These are phyloP conservation scores for Ophiostoma tasmaniense DNA, from an alignment of 2,329 filamentous ascomycete genomes.

Conservation along the genomic window DNA sequence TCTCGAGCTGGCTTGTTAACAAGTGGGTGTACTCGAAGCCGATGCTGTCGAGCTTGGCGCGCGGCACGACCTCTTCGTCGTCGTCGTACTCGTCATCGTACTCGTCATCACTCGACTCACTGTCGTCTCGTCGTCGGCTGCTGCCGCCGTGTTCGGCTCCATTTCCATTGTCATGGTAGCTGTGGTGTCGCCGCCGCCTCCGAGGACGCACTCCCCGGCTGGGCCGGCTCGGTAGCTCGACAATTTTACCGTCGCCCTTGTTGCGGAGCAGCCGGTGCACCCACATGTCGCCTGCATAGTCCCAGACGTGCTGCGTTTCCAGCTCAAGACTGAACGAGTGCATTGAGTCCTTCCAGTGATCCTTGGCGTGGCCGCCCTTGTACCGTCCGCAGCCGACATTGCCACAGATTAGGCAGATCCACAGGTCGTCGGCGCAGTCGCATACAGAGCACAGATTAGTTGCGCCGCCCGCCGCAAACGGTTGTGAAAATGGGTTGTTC, in stretches of 20 bases:
- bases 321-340: conserved; percentile 93
- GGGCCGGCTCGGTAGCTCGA: conserved; percentile 63
- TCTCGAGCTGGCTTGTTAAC: conserved; percentile 85
- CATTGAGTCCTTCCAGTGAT: conserved; percentile 80
- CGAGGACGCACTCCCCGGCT: conserved; percentile 15
- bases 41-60: conserved; percentile 64
- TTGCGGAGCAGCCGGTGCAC: conserved; percentile 92
- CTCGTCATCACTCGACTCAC: conserved; percentile 10
- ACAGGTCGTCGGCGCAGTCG: conserved; percentile 72
- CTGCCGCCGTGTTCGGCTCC: not conserved
- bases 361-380: conserved; percentile 85
- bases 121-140: not conserved
- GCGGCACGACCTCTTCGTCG: conserved; percentile 56
- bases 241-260: conserved; percentile 84
- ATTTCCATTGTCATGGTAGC: not conserved
- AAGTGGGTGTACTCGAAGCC: conserved; percentile 92
- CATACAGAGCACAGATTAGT: conserved; percentile 75
- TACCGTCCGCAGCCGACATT: conserved; percentile 91
- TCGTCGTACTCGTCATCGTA: conserved; percentile 19
- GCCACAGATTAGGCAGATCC: conserved; percentile 92
- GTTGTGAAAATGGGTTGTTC: conserved; percentile 42
- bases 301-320: conserved; percentile 92
- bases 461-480: conserved; percentile 48
- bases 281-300: conserved; percentile 92
- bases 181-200: not conserved